Evolutionary conservation across 2,329 filamentous ascomycete genomes (phyloP).

Genomic region (Fusarium falciforme): DNA sequence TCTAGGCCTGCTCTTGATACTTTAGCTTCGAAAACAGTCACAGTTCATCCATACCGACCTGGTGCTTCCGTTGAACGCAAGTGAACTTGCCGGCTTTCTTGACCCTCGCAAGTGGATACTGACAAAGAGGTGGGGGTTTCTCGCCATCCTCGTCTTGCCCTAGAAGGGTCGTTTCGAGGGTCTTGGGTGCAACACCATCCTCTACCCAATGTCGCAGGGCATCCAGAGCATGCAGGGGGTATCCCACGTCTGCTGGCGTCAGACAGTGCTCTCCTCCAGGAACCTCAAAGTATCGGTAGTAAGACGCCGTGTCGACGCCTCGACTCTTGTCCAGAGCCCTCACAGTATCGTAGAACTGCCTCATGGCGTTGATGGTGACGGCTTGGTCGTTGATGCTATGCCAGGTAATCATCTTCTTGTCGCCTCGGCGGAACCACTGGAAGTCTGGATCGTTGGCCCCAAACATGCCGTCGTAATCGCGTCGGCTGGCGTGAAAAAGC

Average conservation of each 20-base stretch:
- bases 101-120: neutral
- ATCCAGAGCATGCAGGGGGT: neutral
- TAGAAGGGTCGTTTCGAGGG: neutral
- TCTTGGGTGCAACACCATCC: neutral
- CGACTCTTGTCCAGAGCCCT: neutral
- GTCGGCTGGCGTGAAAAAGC: neutral
- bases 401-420: neutral
- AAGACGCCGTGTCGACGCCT: neutral
- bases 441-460: neutral
- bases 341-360: neutral
- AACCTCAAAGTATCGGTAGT: slow-evolving; percentile 12
- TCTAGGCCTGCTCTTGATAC: neutral
- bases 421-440: neutral
- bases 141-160: no score
- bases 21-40: neutral
- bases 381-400: neutral
- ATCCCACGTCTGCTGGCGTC: neutral
- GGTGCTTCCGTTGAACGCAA: neutral
- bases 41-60: neutral
- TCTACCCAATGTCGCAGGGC: slow-evolving; percentile 6
- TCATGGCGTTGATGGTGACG: neutral
- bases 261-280: slow-evolving; percentile 7
- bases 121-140: neutral
- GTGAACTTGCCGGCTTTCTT: neutral
- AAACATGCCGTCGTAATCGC: neutral